These are phyloP conservation scores for Opeltia flavorubescens DNA, from an alignment of 495 filamentous ascomycete species.

Conservation along the genomic window DNA sequence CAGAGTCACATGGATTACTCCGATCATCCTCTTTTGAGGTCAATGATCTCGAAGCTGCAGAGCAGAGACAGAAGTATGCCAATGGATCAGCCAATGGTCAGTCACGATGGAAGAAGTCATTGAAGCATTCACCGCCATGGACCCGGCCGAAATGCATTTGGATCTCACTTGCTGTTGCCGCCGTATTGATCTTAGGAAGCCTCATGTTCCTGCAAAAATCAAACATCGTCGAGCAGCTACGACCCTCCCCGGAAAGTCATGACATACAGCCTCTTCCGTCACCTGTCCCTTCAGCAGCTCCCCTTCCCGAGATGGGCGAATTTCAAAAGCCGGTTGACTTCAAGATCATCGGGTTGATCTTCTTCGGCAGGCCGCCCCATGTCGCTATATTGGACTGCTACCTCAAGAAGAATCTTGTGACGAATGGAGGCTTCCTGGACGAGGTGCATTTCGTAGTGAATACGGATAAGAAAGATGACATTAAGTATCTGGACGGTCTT, in stretches of 20 bases:
- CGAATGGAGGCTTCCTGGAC: constrained; percentile 34
- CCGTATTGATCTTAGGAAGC: neutral
- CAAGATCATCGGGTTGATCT: constrained; percentile 30
- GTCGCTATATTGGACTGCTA: constrained; percentile 32
- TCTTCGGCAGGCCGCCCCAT: constrained; percentile 15
- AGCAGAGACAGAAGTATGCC: neutral
- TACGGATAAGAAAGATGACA: constrained; percentile 29
- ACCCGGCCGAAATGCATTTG: neutral
- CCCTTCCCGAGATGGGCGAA: neutral
- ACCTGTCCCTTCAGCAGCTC: neutral
- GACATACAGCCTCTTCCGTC: neutral
- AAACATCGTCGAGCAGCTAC: neutral
- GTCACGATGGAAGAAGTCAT: neutral
- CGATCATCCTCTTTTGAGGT: neutral
- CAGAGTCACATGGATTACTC: neutral
- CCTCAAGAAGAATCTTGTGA: constrained; percentile 30
- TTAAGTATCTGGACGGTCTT: constrained; percentile 25
- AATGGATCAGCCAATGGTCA: neutral
- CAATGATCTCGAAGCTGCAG: neutral
- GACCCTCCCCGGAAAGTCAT: neutral
- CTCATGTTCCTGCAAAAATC: neutral
- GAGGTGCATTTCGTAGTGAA: constrained; percentile 33
- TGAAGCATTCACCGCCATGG: neutral
- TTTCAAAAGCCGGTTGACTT: constrained; percentile 23
- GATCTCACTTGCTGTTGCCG: neutral